Percentiles rank a stretch among this genome's conserved stretches.
These are phyloP conservation scores for Nicotiana benthamiana DNA, from an alignment of 257 asterid species.

Conservation along the genomic window DNA sequence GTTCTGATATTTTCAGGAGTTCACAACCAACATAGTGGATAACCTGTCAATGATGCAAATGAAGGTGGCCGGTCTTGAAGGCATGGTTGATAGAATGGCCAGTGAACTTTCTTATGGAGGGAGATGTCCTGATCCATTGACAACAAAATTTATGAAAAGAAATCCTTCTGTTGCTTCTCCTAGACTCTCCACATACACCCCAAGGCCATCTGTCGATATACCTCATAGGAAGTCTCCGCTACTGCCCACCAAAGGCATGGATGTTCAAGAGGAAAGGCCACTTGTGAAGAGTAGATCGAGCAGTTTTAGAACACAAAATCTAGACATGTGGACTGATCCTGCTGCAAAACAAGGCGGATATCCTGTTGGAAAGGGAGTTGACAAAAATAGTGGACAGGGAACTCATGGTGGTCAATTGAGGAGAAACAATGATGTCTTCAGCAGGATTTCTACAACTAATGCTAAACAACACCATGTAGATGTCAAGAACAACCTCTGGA, in stretches of 20 bases:
- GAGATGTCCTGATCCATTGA: slow-evolving; percentile 37
- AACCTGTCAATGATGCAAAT: slow-evolving; percentile 66
- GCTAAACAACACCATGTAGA: slow-evolving; percentile 39
- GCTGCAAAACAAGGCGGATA: slow-evolving; percentile 38
- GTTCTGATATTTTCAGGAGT: slow-evolving; percentile 35
- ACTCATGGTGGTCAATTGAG: slow-evolving; percentile 37
- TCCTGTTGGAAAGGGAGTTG: slow-evolving; percentile 34
- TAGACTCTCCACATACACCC: slow-evolving; percentile 66
- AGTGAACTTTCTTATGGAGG: slow-evolving; percentile 49
- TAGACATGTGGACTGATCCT: slow-evolving; percentile 48
- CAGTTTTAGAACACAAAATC: slow-evolving; percentile 39
- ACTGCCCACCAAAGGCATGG: slow-evolving; percentile 37
- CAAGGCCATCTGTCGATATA: slow-evolving; percentile 60
- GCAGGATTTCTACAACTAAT: slow-evolving; percentile 32
- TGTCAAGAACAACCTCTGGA: slow-evolving; percentile 40
- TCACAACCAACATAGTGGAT: slow-evolving; percentile 56
- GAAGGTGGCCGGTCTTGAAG: slow-evolving; percentile 82
- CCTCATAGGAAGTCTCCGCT: slow-evolving; percentile 38
- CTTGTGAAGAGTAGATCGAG: slow-evolving; percentile 42
- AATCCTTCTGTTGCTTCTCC: slow-evolving; percentile 60
- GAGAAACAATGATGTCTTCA: slow-evolving; percentile 27
- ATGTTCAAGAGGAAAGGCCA: slow-evolving; percentile 41
- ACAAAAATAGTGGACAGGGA: slow-evolving; percentile 29
- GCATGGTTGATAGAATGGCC: slow-evolving; percentile 62
- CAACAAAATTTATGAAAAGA: slow-evolving; percentile 44